A percentile compares a stretch with the other conserved stretches of the same genome.
phyloP scores from a whole-genome alignment of 169 alveolate genomes.

The Cryptosporidium sp. region DNA sequence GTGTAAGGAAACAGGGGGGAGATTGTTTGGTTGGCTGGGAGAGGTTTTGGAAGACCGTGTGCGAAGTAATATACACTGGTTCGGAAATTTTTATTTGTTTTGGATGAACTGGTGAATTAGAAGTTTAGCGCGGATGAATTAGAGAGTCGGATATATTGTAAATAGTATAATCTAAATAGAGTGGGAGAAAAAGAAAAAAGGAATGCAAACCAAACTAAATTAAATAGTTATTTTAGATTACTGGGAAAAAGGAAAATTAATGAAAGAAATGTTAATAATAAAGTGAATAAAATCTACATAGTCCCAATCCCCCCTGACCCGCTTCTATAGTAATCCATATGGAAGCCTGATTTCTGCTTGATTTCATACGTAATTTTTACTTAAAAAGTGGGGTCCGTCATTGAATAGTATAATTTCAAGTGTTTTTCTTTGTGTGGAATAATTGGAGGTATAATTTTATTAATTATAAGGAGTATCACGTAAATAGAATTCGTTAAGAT shows the following conservation, averaged over 20 bases:
- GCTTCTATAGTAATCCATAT: constrained; percentile 71
- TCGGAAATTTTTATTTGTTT: neutral
- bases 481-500: constrained; percentile 4
- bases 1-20: neutral
- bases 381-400: constrained; percentile 77
- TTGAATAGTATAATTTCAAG: constrained; percentile 58
- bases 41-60: no score
- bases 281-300: neutral
- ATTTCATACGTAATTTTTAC: constrained; percentile 76
- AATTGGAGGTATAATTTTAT: constrained; percentile 47
- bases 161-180: neutral
- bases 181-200: neutral
- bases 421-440: constrained; percentile 69
- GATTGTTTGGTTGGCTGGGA: neutral
- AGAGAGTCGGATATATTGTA: neutral
- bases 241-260: neutral
- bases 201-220: neutral
- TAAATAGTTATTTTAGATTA: neutral
- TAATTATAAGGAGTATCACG: constrained; percentile 47
- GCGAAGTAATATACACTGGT: neutral
- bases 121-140: neutral
- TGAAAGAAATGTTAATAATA: neutral
- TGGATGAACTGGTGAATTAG: neutral
- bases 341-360: constrained; percentile 68
- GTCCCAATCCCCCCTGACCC: constrained; percentile 72